Evolutionary conservation across 345 rosid species (phyloP), one percentile per base, ranked within the genome.

Genomic region (Kernera saxatilis): DNA sequence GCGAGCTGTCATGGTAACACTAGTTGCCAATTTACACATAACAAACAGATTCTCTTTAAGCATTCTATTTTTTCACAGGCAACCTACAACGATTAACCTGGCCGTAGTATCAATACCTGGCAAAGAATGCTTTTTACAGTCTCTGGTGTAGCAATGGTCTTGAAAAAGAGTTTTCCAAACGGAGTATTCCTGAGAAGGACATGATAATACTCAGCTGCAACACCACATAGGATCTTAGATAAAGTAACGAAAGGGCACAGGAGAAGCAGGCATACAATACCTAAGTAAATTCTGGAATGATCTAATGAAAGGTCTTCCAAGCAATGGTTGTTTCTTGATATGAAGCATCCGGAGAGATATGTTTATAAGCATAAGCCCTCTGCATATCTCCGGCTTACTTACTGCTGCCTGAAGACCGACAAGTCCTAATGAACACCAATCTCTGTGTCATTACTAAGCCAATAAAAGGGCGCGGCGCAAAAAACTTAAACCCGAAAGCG

Each of bases 381-480:
- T 76, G 39, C 97, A 90, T 18, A 83, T 80, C 75, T 78, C 74
- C 17, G 96, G 92, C 45, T 86, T 82, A 71, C 55, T 76, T 17
- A 90, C 86, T 63, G 96, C 91, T 64, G 98, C 97, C 78, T 88
- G 94, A 78, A 90, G 98, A 66, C 98, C 97, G 82, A 86, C 96
- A 49, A 90, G 57, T 75, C 96, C 97, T 90, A 51, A 74, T 7
- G 49, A 18, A n/a, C 63, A 69, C 22, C 73, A 45, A 21, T 23
- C 53, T 33, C 56, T 57, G 21, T 25, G 35, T 64, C 54, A 52
- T 33, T 22, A 29, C 62, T 70, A 3, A 76, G 64, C 49, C 18
- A 33, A n/a, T n/a, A n/a, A n/a, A n/a, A 44, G 8, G 13, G 10
- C 3, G 14, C 40, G 4, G 10, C 3, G 26, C 9, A 29, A 49